Evolutionary conservation across 495 filamentous ascomycete species (phyloP).

Genomic region (Penicillium steckii): DNA sequence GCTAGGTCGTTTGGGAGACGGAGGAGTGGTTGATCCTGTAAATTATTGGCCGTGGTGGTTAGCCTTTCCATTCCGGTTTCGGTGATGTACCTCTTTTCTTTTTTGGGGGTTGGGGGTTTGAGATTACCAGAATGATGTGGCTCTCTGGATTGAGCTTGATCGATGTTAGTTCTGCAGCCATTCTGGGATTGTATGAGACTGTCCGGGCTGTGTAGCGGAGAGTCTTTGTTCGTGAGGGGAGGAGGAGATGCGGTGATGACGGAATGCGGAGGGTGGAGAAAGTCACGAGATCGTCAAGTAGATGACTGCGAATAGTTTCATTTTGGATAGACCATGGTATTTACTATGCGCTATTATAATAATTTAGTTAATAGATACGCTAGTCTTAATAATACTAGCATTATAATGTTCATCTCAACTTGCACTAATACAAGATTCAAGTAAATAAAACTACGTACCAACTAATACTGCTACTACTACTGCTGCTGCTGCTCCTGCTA

Average conservation of each 20-base stretch:
- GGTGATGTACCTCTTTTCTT: slow-evolving; percentile 1
- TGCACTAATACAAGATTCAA: too few relatives aligned
- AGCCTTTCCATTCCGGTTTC: slow-evolving; percentile 11
- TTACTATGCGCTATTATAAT: too few relatives aligned
- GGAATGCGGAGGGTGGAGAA: slow-evolving; percentile 23
- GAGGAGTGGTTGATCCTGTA: slow-evolving; percentile 91
- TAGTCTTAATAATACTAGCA: too few relatives aligned
- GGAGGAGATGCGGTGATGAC: slow-evolving; percentile 18
- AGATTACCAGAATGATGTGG: slow-evolving; percentile 65
- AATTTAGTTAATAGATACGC: too few relatives aligned
- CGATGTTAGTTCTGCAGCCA: slow-evolving; percentile 55
- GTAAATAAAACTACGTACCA: too few relatives aligned
- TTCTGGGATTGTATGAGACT: slow-evolving; percentile 8
- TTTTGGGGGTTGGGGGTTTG: too few relatives aligned
- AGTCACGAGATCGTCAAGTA: slow-evolving; percentile 7
- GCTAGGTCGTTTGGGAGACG: slow-evolving; percentile 87
- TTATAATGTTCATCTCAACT: too few relatives aligned
- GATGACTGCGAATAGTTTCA: not conserved
- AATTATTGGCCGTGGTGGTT: not conserved
- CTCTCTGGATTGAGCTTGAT: slow-evolving; percentile 73
- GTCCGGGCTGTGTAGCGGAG: not conserved
- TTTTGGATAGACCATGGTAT: not conserved
- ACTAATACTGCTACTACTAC: too few relatives aligned
- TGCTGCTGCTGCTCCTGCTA: too few relatives aligned
- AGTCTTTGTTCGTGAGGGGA: not conserved